Conservation (phyloP, 1,284 basidiomycete genomes). For the Sphaerobolus stellatus region DNA sequence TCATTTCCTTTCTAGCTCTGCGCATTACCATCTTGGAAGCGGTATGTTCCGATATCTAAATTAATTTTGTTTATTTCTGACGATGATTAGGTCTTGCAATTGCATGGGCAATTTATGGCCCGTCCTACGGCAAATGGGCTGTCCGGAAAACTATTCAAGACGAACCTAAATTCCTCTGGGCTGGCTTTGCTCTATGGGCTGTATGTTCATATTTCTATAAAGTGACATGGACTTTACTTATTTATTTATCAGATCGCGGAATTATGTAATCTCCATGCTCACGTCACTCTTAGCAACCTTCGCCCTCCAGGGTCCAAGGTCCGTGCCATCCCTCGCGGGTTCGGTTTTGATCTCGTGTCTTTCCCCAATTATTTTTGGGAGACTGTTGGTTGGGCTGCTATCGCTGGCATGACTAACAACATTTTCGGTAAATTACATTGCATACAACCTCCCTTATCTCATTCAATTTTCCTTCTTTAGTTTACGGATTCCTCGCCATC, state of each 20-base stretch:
- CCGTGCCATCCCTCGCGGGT: slow-evolving; percentile 83
- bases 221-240: background rate
- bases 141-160: slow-evolving; percentile 71
- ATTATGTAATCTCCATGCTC: slow-evolving; percentile 83
- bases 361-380: slow-evolving; percentile 98
- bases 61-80: slow-evolving; percentile 20
- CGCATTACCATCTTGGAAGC: slow-evolving; percentile 84
- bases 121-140: slow-evolving; percentile 57
- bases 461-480: slow-evolving; percentile 35
- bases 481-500: slow-evolving; percentile 71
- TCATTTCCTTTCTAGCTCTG: slow-evolving; percentile 54
- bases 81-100: slow-evolving; percentile 58
- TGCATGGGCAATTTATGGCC: slow-evolving; percentile 79
- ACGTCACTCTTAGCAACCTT: slow-evolving; percentile 80
- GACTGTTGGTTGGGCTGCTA: slow-evolving; percentile 70
- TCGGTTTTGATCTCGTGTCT: slow-evolving; percentile 83
- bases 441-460: background rate
- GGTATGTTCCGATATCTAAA: slow-evolving; percentile 42
- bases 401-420: slow-evolving; percentile 80
- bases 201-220: slow-evolving; percentile 47
- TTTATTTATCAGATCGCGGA: slow-evolving; percentile 68
- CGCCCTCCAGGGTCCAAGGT: slow-evolving; percentile 80
- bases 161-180: slow-evolving; percentile 66
- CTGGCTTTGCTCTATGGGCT: slow-evolving; percentile 69
- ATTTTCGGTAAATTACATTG: slow-evolving; percentile 59